Percentiles rank a stretch among this genome's conserved stretches.
These are phyloP conservation scores for Adansonia digitata DNA, from an alignment of 345 rosid genomes.

Conservation along the genomic window DNA sequence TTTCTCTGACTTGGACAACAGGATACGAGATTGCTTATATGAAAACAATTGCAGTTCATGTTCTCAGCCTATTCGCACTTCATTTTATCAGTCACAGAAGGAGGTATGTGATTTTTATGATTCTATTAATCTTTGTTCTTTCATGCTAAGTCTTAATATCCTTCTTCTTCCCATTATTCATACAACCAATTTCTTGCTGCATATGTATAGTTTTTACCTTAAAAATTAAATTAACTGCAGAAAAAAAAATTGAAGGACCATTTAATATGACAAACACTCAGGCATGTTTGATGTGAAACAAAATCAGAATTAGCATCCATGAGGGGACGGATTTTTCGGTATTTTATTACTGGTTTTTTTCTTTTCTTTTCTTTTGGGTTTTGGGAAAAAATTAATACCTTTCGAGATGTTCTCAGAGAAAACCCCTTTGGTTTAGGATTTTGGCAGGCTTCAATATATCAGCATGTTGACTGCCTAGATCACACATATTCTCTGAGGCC, in stretches of 20 bases:
- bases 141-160: neutral
- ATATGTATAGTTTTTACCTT: neutral
- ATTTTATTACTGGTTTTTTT: neutral
- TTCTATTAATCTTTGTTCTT: neutral
- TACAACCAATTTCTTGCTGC: neutral
- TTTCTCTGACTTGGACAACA: slow-evolving; percentile 74
- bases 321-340: neutral
- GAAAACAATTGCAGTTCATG: slow-evolving; percentile 76
- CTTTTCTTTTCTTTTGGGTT: neutral
- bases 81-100: slow-evolving; percentile 79
- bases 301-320: neutral
- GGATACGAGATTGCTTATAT: slow-evolving; percentile 78
- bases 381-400: neutral
- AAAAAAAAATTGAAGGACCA: neutral
- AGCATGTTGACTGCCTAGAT: neutral
- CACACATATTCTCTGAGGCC: neutral
- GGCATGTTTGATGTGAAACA: neutral
- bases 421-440: neutral
- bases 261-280: neutral
- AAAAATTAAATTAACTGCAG: neutral
- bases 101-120: slow-evolving; percentile 42
- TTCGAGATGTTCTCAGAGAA: neutral
- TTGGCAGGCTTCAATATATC: neutral
- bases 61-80: slow-evolving; percentile 59
- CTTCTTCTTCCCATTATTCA: neutral